Evolutionary conservation across 2,329 filamentous ascomycete species (phyloP), one percentile per base, ranked within the genome.

Genomic region (Colletotrichum agaves): DNA sequence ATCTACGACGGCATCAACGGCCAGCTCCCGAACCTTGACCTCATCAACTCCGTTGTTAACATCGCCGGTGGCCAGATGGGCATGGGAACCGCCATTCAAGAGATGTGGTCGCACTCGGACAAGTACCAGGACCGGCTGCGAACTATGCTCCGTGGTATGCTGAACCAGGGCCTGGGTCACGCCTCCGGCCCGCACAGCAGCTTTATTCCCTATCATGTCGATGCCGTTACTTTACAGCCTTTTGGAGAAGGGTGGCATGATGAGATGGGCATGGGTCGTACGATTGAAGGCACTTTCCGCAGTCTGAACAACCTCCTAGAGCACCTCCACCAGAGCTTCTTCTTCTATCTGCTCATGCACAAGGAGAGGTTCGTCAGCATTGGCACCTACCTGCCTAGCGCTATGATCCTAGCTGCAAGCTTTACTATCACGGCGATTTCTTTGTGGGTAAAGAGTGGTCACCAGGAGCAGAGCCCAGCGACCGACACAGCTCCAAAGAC

Each of bases 281-380:
- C 94, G 0, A 86, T 98, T 4, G 96, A 99, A 80, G 94, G 94
- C 73, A 87, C 96, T 3, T 97, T 97, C 78, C 87, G 96, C 74
- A 97, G 93, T 77, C 83, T 99, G 79, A 99, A 99, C 82, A 99
- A 99, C 76, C 82, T 99, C 66, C 87, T 99, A 35, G 96, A 99
- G 80, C 94, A 99, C 77, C 85, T 99, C 69, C 96, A 99, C 77
- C 96, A 99, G 81, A 98, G 94, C 78, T 99, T 99, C 84, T 99
- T 99, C 87, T 98, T 99, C 81, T 99, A 99, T 78, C 84, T 99
- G 58, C 85, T 99, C 49, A 94, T 98, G 88, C 91, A 97, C 72
- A 88, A 90, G 33, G 93, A 96, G 74, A 90, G 94, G 11, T 99
- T 99, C 76, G 96, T 98, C 73, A 98, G 94, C 79, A 99, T 99